Conservation (phyloP, 345 rosid species). For the Aegle marmelos region DNA sequence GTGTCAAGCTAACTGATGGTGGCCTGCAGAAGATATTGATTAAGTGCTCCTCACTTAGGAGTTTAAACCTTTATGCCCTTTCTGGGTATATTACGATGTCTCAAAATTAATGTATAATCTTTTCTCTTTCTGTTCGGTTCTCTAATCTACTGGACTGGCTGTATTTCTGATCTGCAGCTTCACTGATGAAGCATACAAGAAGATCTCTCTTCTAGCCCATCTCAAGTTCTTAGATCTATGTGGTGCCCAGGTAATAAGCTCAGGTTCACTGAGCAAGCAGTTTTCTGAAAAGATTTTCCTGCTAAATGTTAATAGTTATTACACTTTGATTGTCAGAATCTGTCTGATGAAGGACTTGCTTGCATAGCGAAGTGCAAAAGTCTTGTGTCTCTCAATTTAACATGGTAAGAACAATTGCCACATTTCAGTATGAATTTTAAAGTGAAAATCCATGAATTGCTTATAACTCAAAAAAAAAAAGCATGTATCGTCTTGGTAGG, state of each 20-base stretch:
- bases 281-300: background rate
- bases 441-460: conserved; percentile 6
- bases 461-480: conserved; percentile 4
- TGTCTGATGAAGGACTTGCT: conserved; percentile 81
- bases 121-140: conserved; percentile 1
- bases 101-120: background rate
- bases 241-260: conserved; percentile 80
- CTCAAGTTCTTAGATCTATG: conserved; percentile 81
- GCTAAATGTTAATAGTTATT: conserved; percentile 5
- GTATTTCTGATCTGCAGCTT: conserved; percentile 45
- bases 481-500: conserved; percentile 40
- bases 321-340: conserved; percentile 47
- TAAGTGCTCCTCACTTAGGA: conserved; percentile 59
- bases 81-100: conserved; percentile 47
- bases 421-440: background rate
- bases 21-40: conserved; percentile 65
- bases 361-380: conserved; percentile 70
- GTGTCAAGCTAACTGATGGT: conserved; percentile 76
- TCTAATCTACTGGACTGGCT: conserved; percentile 9
- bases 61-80: conserved; percentile 87
- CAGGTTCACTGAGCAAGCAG: conserved; percentile 11
- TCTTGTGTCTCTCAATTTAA: conserved; percentile 70
- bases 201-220: conserved; percentile 51
- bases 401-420: conserved; percentile 55
- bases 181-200: conserved; percentile 74